Evolutionary conservation across 306 rosid species (phyloP), one percentile per base, ranked within the genome.

Genomic region (Cucurbita moschata): DNA sequence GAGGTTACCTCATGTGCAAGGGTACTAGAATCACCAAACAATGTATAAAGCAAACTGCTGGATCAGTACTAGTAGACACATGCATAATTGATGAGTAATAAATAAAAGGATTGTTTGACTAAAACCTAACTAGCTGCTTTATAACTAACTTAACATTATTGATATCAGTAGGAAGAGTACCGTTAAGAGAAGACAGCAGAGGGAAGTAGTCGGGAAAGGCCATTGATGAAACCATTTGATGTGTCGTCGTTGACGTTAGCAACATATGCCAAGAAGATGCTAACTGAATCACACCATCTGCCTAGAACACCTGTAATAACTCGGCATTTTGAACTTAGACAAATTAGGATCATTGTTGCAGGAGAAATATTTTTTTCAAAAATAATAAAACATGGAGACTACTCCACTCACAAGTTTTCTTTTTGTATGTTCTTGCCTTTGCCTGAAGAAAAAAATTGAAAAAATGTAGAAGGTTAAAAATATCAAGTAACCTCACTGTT

Each of bases 201-300:
- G 19, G 53, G 53, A 30, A 42, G 38, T 23, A 50, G 46, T 69
- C 74, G 30, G 59, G 43, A 26, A 68, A 50, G 49, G 62, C 43
- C 43, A 57, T 60, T 73, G 43, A 56, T 46, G 19, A 73, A 67
- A 47, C 53, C 61, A 18, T 63, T 66, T 61, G 1, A 35, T 4
- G 52, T 1, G 79, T 76, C 76, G 11, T 59, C 43, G 10, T 56
- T 46, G 42, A 77, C 71, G 53, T 73, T 38, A 18, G 81, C 86
- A 76, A 88, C 90, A 56, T 88, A 84, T 13, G 88, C 90, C 71
- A 88, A 77, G 75, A 93, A 87, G 72, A 90, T 79, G 85, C 93
- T 88, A 66, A 96, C 96, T 0, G 96, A 86, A 78, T 90, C 98
- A 54, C 93, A 87, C 96, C 96, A 92, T 78, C 98, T 96, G 54